Base-by-base conservation (phyloP, 768 basidiomycete species). In the Hygrophorus pudorinus region DNA sequence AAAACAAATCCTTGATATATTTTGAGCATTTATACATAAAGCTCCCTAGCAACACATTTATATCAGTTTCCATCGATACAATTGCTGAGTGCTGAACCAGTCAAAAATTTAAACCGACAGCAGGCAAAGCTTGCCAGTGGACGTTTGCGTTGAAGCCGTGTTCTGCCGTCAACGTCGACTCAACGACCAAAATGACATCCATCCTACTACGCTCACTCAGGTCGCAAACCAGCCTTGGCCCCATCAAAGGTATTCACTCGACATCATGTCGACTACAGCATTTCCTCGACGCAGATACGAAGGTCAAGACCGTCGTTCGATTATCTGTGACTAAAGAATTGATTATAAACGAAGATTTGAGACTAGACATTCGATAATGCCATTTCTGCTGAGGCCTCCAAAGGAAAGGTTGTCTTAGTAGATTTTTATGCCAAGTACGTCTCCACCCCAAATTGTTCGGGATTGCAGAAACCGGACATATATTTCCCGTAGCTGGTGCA, bases 391-490 rank as follows among this genome's bases (percentile, higher is more conserved):
- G 9, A 17, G 8, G 12, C 11, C 28, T 59, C 68, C 20, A 67
- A 65, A 42, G 69, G 72, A 45, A 72, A 75, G 38, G 60, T 83
- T 18, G 72, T 82, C 33, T 62, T 88, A 5, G 84, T 85, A 17
- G 85, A 88, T 51, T 88, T 88, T 51, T 82, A 86, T 56, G 85
- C 86, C 38, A 76, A 85, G 85, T 86, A 53, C 38, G 79, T 68
- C 16, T 17, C 7, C 12, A 11, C 28, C 17, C 8, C 30, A 29
- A 11, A 3, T 13, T 10, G 21, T 35, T 35, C 9, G 33, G 3
- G n/a, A 35, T 7, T 38, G 21, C 17, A 7, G 24, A 35, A 24
- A 14, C 13, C 8, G 14, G 16, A 17, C 12, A 33, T 27, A 16
- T 16, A 8, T 35, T 4, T 18, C 28, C 38, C 11, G 32, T 45